phyloP scores from a whole-genome alignment of 768 basidiomycete species.

The Mycena polygramma region DNA sequence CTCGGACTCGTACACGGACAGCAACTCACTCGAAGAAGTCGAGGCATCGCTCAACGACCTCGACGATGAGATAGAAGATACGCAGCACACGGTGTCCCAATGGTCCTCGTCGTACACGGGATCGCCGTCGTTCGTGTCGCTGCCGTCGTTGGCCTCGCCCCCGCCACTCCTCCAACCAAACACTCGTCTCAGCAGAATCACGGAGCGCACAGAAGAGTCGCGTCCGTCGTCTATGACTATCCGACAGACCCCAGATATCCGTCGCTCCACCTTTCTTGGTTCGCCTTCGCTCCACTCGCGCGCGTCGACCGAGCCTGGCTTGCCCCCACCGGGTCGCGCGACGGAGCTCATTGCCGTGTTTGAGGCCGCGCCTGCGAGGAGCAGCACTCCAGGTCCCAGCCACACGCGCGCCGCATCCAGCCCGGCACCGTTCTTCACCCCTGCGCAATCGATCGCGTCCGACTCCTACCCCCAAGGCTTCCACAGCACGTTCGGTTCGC shows the following conservation, averaged over 20 bases:
- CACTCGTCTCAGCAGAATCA: no score
- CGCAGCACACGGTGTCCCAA: conserved; percentile 74
- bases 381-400: no score
- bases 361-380: no score
- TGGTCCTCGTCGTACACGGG: conserved; percentile 70
- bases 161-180: no score
- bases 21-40: conserved; percentile 78
- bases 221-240: no score
- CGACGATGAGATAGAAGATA: conserved; percentile 75
- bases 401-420: conserved; percentile 56
- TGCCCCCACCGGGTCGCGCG: conserved; percentile 69
- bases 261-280: conserved; percentile 43
- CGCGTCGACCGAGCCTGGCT: conserved; percentile 70
- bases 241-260: no score
- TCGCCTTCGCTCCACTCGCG: conserved; percentile 63
- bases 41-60: conserved; percentile 76
- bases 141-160: no score
- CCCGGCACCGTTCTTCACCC: conserved; percentile 44
- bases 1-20: conserved; percentile 56
- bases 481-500: conserved; percentile 55
- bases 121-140: conserved; percentile 57
- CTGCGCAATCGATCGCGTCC: conserved; percentile 41
- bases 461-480: conserved; percentile 52
- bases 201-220: no score
- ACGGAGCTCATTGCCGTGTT: conserved; percentile 77